These are phyloP conservation scores for Termitomyces sp. DNA, from an alignment of 1,284 basidiomycete species.

Conservation along the genomic window DNA sequence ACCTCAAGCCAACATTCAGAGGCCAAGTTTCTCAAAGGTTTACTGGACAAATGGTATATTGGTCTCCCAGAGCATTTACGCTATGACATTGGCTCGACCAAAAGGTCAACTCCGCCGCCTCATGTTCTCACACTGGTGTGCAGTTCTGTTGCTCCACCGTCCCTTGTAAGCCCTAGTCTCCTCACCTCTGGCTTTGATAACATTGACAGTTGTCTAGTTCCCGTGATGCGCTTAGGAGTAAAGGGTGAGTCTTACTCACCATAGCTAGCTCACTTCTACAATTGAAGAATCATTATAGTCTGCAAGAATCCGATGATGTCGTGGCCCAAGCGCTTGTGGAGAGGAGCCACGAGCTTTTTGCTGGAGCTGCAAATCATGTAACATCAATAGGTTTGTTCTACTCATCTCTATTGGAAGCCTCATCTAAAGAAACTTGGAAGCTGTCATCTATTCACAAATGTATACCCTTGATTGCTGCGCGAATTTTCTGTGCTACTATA, in stretches of 20 bases:
- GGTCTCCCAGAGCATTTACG: conserved; percentile 68
- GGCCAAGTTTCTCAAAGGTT: conserved; percentile 55
- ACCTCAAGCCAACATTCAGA: conserved; percentile 53
- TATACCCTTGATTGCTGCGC: conserved; percentile 63
- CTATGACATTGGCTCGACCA: conserved; percentile 48
- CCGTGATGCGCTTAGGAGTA: conserved; percentile 26
- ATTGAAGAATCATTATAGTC: conserved; percentile 17
- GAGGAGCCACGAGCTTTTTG: conserved; percentile 68
- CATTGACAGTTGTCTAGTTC: conserved; percentile 21
- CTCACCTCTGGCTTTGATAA: conserved; percentile 1
- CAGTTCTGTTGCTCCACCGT: conserved; percentile 72
- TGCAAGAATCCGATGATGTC: conserved; percentile 39
- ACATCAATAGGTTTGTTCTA: conserved; percentile 57
- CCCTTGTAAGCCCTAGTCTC: conserved; percentile 60
- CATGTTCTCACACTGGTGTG: conserved; percentile 76
- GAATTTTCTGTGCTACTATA: conserved; percentile 75
- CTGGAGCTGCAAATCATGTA: conserved; percentile 74
- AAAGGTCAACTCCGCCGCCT: conserved; percentile 42
- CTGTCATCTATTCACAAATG: conserved; percentile 54
- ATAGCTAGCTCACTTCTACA: not conserved
- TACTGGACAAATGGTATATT: conserved; percentile 75
- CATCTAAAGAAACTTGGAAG: conserved; percentile 27
- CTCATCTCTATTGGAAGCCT: not conserved
- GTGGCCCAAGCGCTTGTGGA: conserved; percentile 51
- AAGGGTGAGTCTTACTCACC: conserved; percentile 17